phyloP scores from a whole-genome alignment of 805 yeast species.

The Metschnikowia cubensis region DNA sequence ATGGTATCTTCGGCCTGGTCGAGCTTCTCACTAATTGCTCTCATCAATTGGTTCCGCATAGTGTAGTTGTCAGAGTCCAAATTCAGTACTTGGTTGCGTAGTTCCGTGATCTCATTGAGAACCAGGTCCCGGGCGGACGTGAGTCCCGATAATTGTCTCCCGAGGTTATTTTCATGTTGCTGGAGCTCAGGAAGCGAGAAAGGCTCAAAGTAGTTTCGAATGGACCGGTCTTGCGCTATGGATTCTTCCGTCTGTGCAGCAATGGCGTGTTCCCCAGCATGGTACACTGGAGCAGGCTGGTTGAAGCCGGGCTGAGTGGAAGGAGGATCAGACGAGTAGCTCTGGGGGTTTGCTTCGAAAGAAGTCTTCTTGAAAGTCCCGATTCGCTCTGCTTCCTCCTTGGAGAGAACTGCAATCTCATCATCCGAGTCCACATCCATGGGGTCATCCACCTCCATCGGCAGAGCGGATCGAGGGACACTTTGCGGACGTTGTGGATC shows the following conservation, averaged over 20 bases:
- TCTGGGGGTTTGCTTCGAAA: slow-evolving; percentile 9
- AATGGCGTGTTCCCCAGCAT: slow-evolving; percentile 15
- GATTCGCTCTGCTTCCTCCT: slow-evolving; percentile 27
- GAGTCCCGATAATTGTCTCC: slow-evolving; percentile 8
- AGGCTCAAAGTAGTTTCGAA: slow-evolving; percentile 9
- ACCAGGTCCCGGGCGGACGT: slow-evolving; percentile 4
- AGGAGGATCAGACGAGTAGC: neutral
- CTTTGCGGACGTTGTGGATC: neutral
- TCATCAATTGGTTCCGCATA: slow-evolving; percentile 1
- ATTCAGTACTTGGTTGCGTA: slow-evolving; percentile 6
- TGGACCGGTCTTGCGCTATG: slow-evolving; percentile 4
- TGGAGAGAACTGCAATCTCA: slow-evolving; percentile 27
- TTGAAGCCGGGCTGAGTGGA: slow-evolving; percentile 12
- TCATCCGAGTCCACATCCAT: slow-evolving; percentile 17
- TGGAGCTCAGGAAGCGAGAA: slow-evolving; percentile 9
- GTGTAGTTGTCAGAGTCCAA: slow-evolving; percentile 3
- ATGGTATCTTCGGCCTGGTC: slow-evolving; percentile 7
- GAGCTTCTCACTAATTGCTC: slow-evolving; percentile 5
- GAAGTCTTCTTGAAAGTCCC: slow-evolving; percentile 25
- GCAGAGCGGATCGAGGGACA: neutral
- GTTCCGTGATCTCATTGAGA: slow-evolving; percentile 1
- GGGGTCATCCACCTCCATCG: neutral
- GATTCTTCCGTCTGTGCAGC: neutral
- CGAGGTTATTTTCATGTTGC: slow-evolving; percentile 9
- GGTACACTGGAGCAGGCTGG: slow-evolving; percentile 29